Evolutionary conservation across 768 basidiomycete species (phyloP), one percentile per base, ranked within the genome.

Genomic region (Boletus pseudo-olivaceus): DNA sequence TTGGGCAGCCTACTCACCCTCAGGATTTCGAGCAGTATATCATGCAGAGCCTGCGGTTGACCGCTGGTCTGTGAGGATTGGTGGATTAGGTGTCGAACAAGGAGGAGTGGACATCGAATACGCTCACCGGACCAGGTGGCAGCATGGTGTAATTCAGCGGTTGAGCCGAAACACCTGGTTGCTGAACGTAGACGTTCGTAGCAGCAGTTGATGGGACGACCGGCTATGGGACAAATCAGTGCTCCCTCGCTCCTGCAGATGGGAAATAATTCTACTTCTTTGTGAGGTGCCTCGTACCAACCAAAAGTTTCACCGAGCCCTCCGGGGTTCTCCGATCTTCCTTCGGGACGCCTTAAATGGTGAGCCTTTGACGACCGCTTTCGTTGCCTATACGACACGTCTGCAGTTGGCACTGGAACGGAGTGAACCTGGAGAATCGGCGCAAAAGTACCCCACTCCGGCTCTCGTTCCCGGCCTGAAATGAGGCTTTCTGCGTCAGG

Each of bases 1-100:
- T 26, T 47, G 29, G 20, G 14, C 5, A 30, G 15, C 12, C 12
- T 4, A 38, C 46, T 56, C 32, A 57, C 56, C 35, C 47, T 57
- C 12, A 57, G 1, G 7, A 56, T 35, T 38, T 57, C 54, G 26
- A 57, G 37, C 7, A 57, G 12, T 7, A 30, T 20, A 12, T 56
- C 56, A 7, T 57, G 26, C 15, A 49, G 15, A 29, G 12, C n/a
- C 20, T 56, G 46, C 23, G 33, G 37, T 14, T 45, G 54, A 30
- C 38, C 0, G 0, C n/a, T 4, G 7, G 27, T 9, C 53, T 56
- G 17, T 30, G 17, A 34, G 1, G 9, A 34, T 2, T 0, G 12
- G 20, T 45, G 2, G 5, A 23, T 27, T 29, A 29, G 23, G 32
- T 6, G 7, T 42, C 7, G 10, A 44, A 38, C 32, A 5, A 7